Evolutionary conservation across 2,329 filamentous ascomycete genomes (phyloP), one percentile per base, ranked within the genome.

Genomic region (Aspergillus sp.): DNA sequence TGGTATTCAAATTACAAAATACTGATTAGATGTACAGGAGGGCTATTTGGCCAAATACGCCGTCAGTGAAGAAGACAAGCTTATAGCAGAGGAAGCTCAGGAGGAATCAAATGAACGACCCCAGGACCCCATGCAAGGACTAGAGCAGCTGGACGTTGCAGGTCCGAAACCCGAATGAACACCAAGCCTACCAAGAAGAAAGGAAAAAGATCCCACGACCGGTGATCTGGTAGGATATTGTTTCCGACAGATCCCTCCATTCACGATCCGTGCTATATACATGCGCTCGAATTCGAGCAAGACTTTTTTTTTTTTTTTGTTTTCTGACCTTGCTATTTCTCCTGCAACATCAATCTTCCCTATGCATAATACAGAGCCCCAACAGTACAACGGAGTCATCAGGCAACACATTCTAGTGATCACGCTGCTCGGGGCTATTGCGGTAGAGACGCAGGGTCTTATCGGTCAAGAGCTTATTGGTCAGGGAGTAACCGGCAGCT

Each of bases 131-230:
- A 98, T 98, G 93, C 89, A 96, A 71, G 91, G 90, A 30, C 74
- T 98, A 5, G 90, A 97, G 67, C 88, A 87, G 13, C 75, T 97
- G 47, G 94, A 97, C 69, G 88, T 97, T 60, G 94, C 91, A 47
- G 94, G 94, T 7, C 93, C 93, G 10, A 90, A 88, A 68, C 85
- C 80, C 47, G 83, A 81, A 62, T 93, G 67, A 80, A 54, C 44
- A 20, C 53, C 52, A 53, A 45, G 49, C 53, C 45, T 41, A 53
- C 50, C 43, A 30, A 42, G 59, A 52, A 53, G 58, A 52, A 47
- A 52, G 53, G 44, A 48, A 53, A 43, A 37, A 19, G 41, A 37
- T 44, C 54, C 50, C 52, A 59, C 48, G 49, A 61, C 57, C 55
- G 50, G 25, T 60, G 57, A 58, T 55, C 56, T 61, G 60, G 54